phyloP scores from a whole-genome alignment of 148 eudicot species.

The Simmondsia chinensis region DNA sequence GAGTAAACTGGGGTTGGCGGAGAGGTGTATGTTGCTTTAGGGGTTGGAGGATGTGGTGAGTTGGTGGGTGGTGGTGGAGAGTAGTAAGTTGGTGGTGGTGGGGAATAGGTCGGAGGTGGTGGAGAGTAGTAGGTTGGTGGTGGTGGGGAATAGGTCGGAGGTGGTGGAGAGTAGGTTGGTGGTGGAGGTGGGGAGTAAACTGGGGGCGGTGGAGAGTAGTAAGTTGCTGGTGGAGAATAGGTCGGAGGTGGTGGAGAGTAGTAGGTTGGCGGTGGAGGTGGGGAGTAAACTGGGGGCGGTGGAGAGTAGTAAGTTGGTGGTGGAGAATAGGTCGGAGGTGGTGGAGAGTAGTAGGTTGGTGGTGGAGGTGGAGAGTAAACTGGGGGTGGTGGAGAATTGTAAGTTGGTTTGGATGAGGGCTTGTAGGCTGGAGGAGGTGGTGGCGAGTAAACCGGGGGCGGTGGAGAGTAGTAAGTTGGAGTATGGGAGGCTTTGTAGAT shows the following conservation, averaged over 20 bases:
- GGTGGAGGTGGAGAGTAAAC: no score
- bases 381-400: not conserved
- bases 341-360: not conserved
- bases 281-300: not conserved
- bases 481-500: not conserved
- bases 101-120: not conserved
- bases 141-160: not conserved
- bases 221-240: not conserved
- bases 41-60: not conserved
- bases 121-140: not conserved
- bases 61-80: slow-evolving; percentile 1
- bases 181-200: no score
- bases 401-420: no score
- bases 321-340: not conserved
- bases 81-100: not conserved
- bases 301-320: not conserved
- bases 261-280: not conserved
- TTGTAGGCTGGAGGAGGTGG: no score
- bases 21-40: no score
- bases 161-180: not conserved
- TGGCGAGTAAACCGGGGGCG: not conserved
- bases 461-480: not conserved
- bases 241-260: not conserved
- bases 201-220: not conserved
- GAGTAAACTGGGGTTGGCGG: not conserved